A percentile compares a stretch with the other conserved stretches of the same genome.
These are phyloP conservation scores for Ilyonectria sp. DNA, from an alignment of 2,329 filamentous ascomycete species.

Conservation along the genomic window DNA sequence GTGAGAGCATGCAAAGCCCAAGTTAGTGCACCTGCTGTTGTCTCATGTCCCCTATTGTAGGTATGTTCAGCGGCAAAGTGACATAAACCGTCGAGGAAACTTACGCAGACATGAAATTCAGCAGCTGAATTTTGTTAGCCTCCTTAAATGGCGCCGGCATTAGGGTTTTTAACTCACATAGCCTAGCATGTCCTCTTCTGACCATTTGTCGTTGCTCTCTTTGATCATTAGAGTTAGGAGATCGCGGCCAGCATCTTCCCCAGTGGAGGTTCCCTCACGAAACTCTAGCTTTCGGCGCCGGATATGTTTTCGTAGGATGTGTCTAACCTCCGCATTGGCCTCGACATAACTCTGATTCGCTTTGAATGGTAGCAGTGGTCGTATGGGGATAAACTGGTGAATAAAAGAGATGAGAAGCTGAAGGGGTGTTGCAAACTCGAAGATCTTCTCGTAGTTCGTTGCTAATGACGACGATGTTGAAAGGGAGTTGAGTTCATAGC, in stretches of 20 bases:
- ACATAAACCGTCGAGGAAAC: too few species aligned
- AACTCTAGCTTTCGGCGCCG: too few species aligned
- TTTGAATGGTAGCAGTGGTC: neutral
- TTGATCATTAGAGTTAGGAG: slow-evolving; percentile 3
- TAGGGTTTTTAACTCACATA: neutral
- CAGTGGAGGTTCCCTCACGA: too few species aligned
- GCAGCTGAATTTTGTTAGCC: too few species aligned
- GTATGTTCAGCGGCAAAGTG: neutral
- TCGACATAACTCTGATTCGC: neutral
- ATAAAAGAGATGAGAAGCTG: neutral
- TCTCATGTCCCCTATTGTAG: neutral
- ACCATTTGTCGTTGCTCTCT: neutral
- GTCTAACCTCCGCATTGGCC: too few species aligned
- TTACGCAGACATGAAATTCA: too few species aligned
- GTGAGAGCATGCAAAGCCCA: neutral
- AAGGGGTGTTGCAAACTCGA: neutral
- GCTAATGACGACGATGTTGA: neutral
- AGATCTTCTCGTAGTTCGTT: neutral
- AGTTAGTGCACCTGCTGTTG: neutral
- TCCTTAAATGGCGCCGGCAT: too few species aligned
- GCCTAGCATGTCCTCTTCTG: neutral
- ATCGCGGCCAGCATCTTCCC: neutral
- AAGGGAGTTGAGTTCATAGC: neutral
- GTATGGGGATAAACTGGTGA: slow-evolving; percentile 4
- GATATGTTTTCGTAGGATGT: too few species aligned